A percentile compares a stretch with the other conserved stretches of the same genome.
These are phyloP conservation scores for Dentipellis sp. DNA, from an alignment of 768 basidiomycete genomes.

Conservation along the genomic window DNA sequence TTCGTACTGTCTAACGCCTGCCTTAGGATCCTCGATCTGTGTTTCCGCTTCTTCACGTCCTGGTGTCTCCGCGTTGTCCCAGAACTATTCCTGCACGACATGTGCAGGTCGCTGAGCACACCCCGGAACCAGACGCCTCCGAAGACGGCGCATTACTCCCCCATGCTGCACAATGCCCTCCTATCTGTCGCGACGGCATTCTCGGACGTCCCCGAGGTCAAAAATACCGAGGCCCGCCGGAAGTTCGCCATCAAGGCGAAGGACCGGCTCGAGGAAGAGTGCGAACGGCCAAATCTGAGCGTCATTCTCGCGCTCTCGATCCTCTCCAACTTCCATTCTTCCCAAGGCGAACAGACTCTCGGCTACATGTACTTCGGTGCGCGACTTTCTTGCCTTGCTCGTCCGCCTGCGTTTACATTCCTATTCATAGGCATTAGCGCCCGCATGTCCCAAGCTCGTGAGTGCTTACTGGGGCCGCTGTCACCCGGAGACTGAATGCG, in stretches of 20 bases:
- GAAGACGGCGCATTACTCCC: conserved; percentile 53
- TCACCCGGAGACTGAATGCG: background rate
- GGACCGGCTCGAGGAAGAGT: conserved; percentile 29
- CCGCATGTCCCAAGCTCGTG: conserved; percentile 50
- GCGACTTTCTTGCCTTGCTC: background rate
- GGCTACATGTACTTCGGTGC: conserved; percentile 36
- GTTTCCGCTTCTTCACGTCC: conserved; percentile 30
- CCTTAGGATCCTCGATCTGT: conserved; percentile 26
- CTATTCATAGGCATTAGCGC: conserved; percentile 41
- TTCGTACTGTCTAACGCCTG: background rate
- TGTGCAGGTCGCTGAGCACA: conserved; percentile 26
- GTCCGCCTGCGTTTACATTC: background rate
- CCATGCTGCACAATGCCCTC: conserved; percentile 64
- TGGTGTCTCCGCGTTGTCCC: conserved; percentile 33
- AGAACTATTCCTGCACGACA: conserved; percentile 31
- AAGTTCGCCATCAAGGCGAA: conserved; percentile 30
- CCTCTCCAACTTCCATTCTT: conserved; percentile 30
- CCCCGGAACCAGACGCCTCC: conserved; percentile 21
- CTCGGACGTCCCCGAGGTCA: conserved; percentile 27
- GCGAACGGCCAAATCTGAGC: conserved; percentile 30
- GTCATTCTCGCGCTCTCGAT: conserved; percentile 31
- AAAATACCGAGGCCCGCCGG: conserved; percentile 19
- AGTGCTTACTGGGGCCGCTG: conserved; percentile 17
- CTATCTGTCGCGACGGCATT: conserved; percentile 34
- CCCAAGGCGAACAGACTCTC: conserved; percentile 29